phyloP scores from a whole-genome alignment of 305 asterid species.

The Ruellia speciosa region DNA sequence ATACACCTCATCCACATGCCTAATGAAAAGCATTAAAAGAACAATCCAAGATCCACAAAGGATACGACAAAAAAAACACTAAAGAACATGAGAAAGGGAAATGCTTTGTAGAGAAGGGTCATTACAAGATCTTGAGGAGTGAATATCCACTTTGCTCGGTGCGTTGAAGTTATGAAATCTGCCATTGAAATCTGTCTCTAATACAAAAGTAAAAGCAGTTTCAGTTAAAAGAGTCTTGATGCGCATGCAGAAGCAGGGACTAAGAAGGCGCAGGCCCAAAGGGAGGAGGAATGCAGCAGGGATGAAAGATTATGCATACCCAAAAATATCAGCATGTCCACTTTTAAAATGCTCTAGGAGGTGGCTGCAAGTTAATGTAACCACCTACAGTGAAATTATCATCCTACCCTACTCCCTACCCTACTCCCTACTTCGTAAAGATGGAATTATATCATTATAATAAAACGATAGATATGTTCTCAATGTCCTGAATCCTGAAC shows the following conservation, averaged over 20 bases:
- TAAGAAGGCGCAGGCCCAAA: no score
- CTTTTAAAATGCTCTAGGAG: background rate
- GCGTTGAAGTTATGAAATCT: conserved; percentile 69
- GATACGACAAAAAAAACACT: background rate
- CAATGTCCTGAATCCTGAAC: no score
- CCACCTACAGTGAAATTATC: no score
- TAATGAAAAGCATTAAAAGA: no score
- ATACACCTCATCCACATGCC: no score
- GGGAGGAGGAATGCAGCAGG: background rate
- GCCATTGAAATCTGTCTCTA: conserved; percentile 41
- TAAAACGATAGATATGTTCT: no score
- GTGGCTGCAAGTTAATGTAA: no score
- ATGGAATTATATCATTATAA: no score
- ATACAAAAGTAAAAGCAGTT: conserved; percentile 1
- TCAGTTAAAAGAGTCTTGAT: background rate
- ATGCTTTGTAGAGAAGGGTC: conserved; percentile 3
- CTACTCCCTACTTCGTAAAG: no score
- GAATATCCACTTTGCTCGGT: conserved; percentile 71
- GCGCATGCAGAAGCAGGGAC: background rate
- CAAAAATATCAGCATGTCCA: background rate
- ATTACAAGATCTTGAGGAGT: conserved; percentile 62
- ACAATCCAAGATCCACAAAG: background rate
- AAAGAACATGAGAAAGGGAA: background rate
- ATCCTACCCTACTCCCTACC: no score
- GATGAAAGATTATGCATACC: background rate